phyloP scores from a whole-genome alignment of 805 yeast genomes.

The Starmerella powellii region DNA sequence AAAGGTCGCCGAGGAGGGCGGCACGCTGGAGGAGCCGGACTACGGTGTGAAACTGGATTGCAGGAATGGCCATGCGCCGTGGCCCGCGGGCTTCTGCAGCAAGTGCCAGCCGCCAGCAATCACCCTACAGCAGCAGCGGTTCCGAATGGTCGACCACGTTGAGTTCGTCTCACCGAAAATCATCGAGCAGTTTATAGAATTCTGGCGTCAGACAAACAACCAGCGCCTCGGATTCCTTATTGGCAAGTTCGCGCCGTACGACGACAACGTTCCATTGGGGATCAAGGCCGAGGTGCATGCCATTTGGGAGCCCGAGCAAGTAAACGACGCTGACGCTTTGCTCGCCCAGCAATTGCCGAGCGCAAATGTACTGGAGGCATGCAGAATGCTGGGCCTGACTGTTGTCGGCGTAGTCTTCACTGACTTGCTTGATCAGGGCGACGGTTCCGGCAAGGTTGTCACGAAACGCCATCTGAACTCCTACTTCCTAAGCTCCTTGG shows the following conservation, averaged over 20 bases:
- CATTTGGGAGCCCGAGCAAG: constrained; percentile 86
- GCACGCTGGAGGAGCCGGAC: constrained; percentile 46
- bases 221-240: constrained; percentile 80
- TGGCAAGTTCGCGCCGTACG: constrained; percentile 69
- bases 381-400: constrained; percentile 43
- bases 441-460: constrained; percentile 75
- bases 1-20: constrained; percentile 57
- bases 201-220: constrained; percentile 80
- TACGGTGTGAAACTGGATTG: constrained; percentile 53
- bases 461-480: constrained; percentile 89
- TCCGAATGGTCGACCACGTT: constrained; percentile 95
- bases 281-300: constrained; percentile 89
- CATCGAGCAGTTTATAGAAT: constrained; percentile 71
- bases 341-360: constrained; percentile 38
- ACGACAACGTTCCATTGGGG: constrained; percentile 71
- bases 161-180: constrained; percentile 68
- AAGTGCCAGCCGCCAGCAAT: constrained; percentile 95
- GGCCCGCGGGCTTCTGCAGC: constrained; percentile 91
- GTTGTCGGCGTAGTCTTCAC: constrained; percentile 81
- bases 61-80: constrained; percentile 73
- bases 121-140: constrained; percentile 76
- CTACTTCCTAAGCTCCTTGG: constrained; percentile 80
- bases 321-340: constrained; percentile 75
- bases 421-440: constrained; percentile 78
- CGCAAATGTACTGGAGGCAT: constrained; percentile 37